Base-by-base conservation (phyloP, 352 stramenopile species). In the Aphanomyces invadans region DNA sequence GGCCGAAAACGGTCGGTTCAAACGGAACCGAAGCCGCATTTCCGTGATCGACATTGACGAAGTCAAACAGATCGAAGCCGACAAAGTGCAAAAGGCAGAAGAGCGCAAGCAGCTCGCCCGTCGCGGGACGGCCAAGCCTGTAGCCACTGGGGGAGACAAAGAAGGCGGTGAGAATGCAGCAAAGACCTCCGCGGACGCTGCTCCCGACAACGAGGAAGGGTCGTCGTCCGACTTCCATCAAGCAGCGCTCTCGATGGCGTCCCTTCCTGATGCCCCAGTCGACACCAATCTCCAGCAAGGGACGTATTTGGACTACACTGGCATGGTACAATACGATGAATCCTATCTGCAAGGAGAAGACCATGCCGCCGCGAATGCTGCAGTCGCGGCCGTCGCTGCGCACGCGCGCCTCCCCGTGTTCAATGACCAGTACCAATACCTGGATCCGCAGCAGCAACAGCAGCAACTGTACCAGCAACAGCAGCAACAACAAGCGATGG, bases 41-140 rank as follows among this genome's bases (percentile, higher is more conserved):
- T 93, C 85, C 3, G 89, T 93, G 81, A 93, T 93, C 64, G 85
- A 93, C 62, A 79, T 93, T 32, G 86, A 93, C 23, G 85, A 93
- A 57, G 81, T 93, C 5, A 93, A 93, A 71, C 85, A 93, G 71
- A 93, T 93, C 56, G 83, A 92, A 60, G 83, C 78, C 19, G 85
- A 93, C 55, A 93, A 93, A 62, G 85, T 82, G 17, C 81, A 85
- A 44, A 90, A 90, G 56, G 85, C 85, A 0, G 85, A 93, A 65
- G 85, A 92, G 42, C 76, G 81, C 26, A 93, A 93, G 71, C 83
- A 85, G 46, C 80, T 36, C 15, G 60, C 60, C 9, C 60, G 60
- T 4, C 60, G 60, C 2, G 46, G 23, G 3, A 32, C 25, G 25
- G 39, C 11, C 28, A 67, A 63, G 23, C 15, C 60, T 10, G 29